Conservation (phyloP, 164 flowering plant genomes). For the Annona squamosa region DNA sequence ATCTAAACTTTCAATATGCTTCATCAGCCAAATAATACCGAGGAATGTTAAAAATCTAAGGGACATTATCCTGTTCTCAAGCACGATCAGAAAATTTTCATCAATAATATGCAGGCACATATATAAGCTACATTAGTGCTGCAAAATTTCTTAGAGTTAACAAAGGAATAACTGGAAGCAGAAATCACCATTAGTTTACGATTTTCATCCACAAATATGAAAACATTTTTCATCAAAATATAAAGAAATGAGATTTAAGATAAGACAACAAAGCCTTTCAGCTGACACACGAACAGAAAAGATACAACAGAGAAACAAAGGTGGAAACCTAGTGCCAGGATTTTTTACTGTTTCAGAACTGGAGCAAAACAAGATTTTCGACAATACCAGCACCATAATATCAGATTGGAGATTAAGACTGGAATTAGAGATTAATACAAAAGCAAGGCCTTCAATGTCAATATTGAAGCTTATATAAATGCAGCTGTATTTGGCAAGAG, state of each 20-base stretch:
- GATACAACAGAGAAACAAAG: too few relatives aligned
- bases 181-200: not conserved
- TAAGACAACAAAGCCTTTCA: too few relatives aligned
- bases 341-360: too few relatives aligned
- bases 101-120: not conserved
- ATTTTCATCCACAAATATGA: not conserved
- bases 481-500: too few relatives aligned
- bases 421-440: too few relatives aligned
- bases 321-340: too few relatives aligned
- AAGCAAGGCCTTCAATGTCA: too few relatives aligned
- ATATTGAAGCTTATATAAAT: too few relatives aligned
- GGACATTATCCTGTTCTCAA: not conserved
- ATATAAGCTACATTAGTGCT: not conserved
- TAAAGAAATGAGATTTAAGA: not conserved
- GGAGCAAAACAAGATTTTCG: too few relatives aligned
- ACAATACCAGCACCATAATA: too few relatives aligned
- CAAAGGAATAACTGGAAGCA: not conserved
- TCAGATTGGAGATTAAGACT: too few relatives aligned
- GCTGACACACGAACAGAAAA: too few relatives aligned
- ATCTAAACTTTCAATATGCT: not conserved
- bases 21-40: not conserved
- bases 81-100: not conserved
- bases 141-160: not conserved
- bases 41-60: not conserved
- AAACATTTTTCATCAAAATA: not conserved